Evolutionary conservation across 1,139 yeast species (phyloP), one percentile per base, ranked within the genome.

Genomic region (Wickerhamomyces sp.): DNA sequence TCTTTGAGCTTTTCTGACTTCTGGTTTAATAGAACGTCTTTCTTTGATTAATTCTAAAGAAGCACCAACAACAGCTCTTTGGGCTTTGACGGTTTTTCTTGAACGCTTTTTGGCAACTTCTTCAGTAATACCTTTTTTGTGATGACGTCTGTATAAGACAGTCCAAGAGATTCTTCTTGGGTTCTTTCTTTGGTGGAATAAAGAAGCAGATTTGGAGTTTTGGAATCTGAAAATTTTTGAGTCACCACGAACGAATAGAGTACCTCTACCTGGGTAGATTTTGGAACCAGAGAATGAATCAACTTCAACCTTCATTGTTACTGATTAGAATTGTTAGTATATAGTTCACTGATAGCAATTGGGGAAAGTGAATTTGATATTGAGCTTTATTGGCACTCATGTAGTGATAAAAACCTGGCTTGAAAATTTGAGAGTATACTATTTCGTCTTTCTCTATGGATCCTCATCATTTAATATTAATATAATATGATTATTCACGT

Each of bases 251-350:
- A 92, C 92, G 70, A 88, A 92, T 73, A 92, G 84, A 71, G 95
- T 88, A 78, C 98, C 98, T 82, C 97, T 87, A 77, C 98, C 97
- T 80, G 98, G 98, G 96, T 92, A 94, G 83, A 92, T 92, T 80
- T 90, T 92, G 68, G 90, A 76, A 76, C 98, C 98, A 67, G 98
- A 90, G 81, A 92, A 92, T 71, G 97, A 86, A 76, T 92, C 97
- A 78, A 90, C 78, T 86, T 92, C 99, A 77, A 94, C 88, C 96
- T 92, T 92, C 98, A 92, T 94, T 75, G 68, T 55, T 53, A 47
- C 55, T 49, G 37, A 6, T n/a, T 13, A 4, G 10, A 25, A 5
- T 22, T 29, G 28, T 33, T 27, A 27, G 30, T 27, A 33, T 16
- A 27, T 27, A 8, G 29, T 8, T 27, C 18, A n/a, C n/a, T n/a